These are phyloP conservation scores for Rostrohypoxylon terebratum DNA, from an alignment of 495 filamentous ascomycete species.

Conservation along the genomic window DNA sequence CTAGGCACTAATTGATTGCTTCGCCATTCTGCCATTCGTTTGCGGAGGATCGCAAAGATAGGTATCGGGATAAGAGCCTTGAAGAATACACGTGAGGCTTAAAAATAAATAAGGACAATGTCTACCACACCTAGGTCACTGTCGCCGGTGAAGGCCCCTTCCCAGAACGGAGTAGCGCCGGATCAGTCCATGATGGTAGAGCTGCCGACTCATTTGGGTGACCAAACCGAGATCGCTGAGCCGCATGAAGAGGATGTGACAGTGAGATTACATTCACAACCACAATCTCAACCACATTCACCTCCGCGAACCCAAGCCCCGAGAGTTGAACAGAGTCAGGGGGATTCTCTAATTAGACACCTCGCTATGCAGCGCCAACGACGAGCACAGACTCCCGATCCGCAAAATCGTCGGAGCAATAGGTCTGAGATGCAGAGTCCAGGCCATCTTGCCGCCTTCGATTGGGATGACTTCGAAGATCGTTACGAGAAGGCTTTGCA, in stretches of 20 bases:
- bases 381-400: constrained; percentile 44
- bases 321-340: constrained; percentile 56
- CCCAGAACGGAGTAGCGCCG: constrained; percentile 32
- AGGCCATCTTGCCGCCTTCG: constrained; percentile 62
- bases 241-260: constrained; percentile 37
- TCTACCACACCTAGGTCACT: constrained; percentile 47
- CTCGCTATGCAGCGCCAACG: constrained; percentile 37
- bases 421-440: constrained; percentile 55
- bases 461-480: constrained; percentile 75
- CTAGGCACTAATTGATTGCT: constrained; percentile 20
- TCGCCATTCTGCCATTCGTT: background rate
- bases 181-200: constrained; percentile 53
- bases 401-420: constrained; percentile 49
- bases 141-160: constrained; percentile 40
- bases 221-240: constrained; percentile 32
- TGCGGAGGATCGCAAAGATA: background rate
- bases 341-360: constrained; percentile 16
- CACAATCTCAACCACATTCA: constrained; percentile 40
- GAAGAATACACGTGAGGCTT: background rate
- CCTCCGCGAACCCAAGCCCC: constrained; percentile 49
- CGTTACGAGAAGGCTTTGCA: constrained; percentile 71
- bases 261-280: constrained; percentile 49
- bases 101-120: constrained; percentile 31
- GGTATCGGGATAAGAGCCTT: too few relatives aligned
- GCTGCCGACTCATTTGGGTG: constrained; percentile 43